phyloP scores from a whole-genome alignment of 176 grass and related monocot genomes.

The Alopecurus myosuroides region DNA sequence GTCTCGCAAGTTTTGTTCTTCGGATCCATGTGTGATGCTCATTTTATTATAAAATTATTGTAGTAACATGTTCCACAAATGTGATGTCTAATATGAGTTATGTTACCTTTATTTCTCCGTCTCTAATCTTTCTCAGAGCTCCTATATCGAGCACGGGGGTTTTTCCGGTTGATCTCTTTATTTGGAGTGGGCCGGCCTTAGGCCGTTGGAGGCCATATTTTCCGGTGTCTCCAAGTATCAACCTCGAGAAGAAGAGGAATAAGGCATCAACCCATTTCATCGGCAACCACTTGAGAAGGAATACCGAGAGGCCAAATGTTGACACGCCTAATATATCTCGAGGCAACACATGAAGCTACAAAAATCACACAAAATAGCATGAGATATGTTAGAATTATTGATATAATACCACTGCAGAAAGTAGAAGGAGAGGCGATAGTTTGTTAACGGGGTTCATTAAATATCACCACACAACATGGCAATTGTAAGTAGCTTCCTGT shows the following conservation, averaged over 20 bases:
- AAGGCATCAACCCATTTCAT: slow-evolving; percentile 52
- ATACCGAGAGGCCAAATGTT: slow-evolving; percentile 75
- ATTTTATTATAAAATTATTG: not conserved
- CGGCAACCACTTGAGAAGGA: slow-evolving; percentile 66
- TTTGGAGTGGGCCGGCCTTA: slow-evolving; percentile 60
- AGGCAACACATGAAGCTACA: slow-evolving; percentile 81
- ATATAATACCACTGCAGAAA: not conserved
- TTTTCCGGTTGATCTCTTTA: slow-evolving; percentile 65
- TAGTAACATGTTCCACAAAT: not conserved
- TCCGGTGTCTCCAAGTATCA: slow-evolving; percentile 58
- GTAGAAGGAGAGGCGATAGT: not conserved
- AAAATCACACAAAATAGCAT: not conserved
- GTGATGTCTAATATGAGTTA: not conserved
- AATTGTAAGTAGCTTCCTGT: not conserved
- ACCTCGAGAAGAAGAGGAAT: slow-evolving; percentile 62
- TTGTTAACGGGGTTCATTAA: not conserved
- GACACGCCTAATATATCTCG: slow-evolving; percentile 83
- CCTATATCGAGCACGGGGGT: slow-evolving; percentile 75
- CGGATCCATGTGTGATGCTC: not conserved
- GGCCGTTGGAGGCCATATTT: slow-evolving; percentile 62
- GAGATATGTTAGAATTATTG: not conserved
- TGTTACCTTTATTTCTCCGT: slow-evolving; percentile 60
- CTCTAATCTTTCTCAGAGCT: slow-evolving; percentile 63
- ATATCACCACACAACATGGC: not conserved
- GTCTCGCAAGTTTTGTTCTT: not conserved